phyloP scores from a whole-genome alignment of 257 asterid genomes.

The Solanum peruvianum region DNA sequence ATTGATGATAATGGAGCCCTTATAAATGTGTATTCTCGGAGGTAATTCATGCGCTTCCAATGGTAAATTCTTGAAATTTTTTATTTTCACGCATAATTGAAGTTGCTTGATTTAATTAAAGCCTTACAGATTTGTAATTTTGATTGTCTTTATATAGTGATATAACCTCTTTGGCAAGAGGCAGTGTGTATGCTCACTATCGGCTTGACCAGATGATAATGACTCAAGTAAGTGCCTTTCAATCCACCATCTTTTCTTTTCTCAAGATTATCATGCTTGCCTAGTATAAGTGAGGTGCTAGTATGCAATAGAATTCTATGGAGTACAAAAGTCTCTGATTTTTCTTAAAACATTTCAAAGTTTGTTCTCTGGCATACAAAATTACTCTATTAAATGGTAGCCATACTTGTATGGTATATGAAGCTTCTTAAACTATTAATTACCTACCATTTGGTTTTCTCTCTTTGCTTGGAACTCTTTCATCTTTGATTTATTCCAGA shows the following conservation, averaged over 20 bases:
- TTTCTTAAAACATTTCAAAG: background rate
- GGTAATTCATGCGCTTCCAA: slow-evolving; percentile 24
- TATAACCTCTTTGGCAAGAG: slow-evolving; percentile 49
- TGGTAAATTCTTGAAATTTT: background rate
- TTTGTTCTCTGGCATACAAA: background rate
- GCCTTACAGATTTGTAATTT: background rate
- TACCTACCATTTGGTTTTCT: background rate
- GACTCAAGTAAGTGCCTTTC: slow-evolving; percentile 32
- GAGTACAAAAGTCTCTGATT: background rate
- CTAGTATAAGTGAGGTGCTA: background rate
- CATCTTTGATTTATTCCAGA: background rate
- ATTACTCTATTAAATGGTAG: background rate
- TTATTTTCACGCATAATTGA: background rate
- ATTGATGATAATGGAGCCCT: slow-evolving; percentile 35
- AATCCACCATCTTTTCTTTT: background rate
- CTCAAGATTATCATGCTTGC: background rate
- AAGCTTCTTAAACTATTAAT: background rate
- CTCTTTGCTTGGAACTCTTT: background rate
- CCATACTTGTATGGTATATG: background rate
- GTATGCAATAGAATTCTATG: background rate
- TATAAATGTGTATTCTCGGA: slow-evolving; percentile 39
- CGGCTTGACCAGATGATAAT: slow-evolving; percentile 42
- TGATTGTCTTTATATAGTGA: slow-evolving; percentile 31
- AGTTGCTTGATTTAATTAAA: background rate
- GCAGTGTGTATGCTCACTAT: slow-evolving; percentile 30